A percentile compares a stretch with the other conserved stretches of the same genome.
Evolutionary conservation across 2,329 filamentous ascomycete genomes (phyloP).

Genomic region (Cladosporium sp.): DNA sequence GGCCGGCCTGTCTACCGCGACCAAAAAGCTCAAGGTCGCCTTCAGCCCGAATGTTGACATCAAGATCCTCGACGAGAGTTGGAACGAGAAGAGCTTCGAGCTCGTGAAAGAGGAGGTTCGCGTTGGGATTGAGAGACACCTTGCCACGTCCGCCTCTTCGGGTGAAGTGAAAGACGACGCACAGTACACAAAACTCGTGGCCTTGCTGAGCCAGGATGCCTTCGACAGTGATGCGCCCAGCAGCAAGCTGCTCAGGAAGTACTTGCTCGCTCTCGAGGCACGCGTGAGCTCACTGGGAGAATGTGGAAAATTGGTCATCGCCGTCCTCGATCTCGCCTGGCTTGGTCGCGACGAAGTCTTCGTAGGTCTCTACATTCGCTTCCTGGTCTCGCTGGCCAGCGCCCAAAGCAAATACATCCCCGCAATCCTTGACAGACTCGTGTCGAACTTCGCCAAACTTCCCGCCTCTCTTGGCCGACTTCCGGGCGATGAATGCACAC

Average conservation of each 20-base stretch:
- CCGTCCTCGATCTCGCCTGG: conserved; percentile 58
- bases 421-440: conserved; percentile 72
- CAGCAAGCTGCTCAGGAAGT: conserved; percentile 51
- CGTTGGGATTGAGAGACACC: conserved; percentile 40
- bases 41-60: conserved; percentile 48
- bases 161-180: conserved; percentile 50
- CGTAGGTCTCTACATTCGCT: conserved; percentile 52
- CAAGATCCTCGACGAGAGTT: conserved; percentile 39
- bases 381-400: conserved; percentile 65
- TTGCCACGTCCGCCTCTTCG: conserved; percentile 15
- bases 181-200: conserved; percentile 50
- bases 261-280: conserved; percentile 55
- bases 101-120: conserved; percentile 60
- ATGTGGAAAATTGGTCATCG: conserved; percentile 55
- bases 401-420: conserved; percentile 76
- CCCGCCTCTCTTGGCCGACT: conserved; percentile 52
- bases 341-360: conserved; percentile 58
- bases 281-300: conserved; percentile 53
- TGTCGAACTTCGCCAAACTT: conserved; percentile 67
- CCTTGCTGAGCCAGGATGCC: conserved; percentile 25
- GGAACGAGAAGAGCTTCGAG: conserved; percentile 50
- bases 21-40: conserved; percentile 45
- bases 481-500: conserved; percentile 54
- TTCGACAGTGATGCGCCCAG: conserved; percentile 43
- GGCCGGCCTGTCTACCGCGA: conserved; percentile 30